phyloP scores from a whole-genome alignment of 495 filamentous ascomycete species.

The Penicilliopsis zonata region DNA sequence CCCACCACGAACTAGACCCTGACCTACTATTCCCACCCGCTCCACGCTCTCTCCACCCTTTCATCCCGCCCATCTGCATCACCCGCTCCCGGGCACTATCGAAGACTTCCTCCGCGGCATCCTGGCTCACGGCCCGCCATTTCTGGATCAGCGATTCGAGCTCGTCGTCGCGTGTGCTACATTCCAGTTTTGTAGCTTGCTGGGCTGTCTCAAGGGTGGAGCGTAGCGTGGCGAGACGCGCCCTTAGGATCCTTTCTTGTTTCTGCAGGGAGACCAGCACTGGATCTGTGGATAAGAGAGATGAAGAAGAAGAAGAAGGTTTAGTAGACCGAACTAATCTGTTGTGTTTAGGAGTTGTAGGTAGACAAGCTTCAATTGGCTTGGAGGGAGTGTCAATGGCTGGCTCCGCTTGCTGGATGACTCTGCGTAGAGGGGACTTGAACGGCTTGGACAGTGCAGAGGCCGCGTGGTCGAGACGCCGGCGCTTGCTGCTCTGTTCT shows the following conservation, averaged over 20 bases:
- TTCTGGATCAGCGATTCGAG: conserved; percentile 34
- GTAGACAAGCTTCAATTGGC: neutral
- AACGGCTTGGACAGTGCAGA: conserved; percentile 51
- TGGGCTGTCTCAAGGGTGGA: conserved; percentile 32
- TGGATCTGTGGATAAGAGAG: conserved; percentile 1
- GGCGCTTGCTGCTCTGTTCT: conserved; percentile 38
- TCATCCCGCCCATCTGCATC: conserved; percentile 43
- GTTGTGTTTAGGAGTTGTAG: neutral
- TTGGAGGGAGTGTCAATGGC: neutral
- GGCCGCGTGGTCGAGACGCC: conserved; percentile 38
- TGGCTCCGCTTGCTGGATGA: conserved; percentile 4
- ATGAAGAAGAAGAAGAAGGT: neutral
- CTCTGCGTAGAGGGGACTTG: conserved; percentile 48
- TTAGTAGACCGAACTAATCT: neutral
- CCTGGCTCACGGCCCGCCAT: conserved; percentile 35
- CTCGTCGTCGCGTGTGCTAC: conserved; percentile 31
- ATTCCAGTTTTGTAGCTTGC: conserved; percentile 39
- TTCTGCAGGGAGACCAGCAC: conserved; percentile 16
- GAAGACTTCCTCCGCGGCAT: conserved; percentile 42
- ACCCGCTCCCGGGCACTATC: conserved; percentile 27
- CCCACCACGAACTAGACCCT: conserved; percentile 5
- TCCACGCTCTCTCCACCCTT: conserved; percentile 36
- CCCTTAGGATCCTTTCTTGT: conserved; percentile 20
- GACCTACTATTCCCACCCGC: conserved; percentile 17
- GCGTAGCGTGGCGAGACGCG: conserved; percentile 18